phyloP scores from a whole-genome alignment of 306 rosid genomes.

The Gastrolobium bilobum region DNA sequence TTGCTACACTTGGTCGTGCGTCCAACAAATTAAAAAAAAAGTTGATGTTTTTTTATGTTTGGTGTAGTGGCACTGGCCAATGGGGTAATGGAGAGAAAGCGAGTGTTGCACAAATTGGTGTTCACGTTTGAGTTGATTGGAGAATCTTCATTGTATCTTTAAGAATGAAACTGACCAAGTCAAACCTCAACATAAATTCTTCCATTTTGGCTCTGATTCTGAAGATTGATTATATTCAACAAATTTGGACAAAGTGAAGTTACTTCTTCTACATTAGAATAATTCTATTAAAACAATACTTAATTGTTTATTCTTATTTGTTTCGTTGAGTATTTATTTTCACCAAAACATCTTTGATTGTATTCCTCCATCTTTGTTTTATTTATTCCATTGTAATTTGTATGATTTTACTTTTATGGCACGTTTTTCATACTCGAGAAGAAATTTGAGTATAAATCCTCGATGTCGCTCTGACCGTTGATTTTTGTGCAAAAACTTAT shows the following conservation, averaged over 20 bases:
- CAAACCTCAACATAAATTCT: neutral
- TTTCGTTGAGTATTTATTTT: too few relatives aligned
- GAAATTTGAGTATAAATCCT: too few relatives aligned
- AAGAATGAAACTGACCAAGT: neutral
- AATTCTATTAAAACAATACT: neutral
- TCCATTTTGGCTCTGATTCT: neutral
- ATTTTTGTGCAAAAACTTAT: too few relatives aligned
- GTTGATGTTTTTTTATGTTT: neutral
- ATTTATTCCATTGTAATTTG: too few relatives aligned
- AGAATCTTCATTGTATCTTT: neutral
- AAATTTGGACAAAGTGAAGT: neutral
- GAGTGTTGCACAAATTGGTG: constrained; percentile 5
- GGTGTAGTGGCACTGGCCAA: neutral
- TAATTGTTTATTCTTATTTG: neutral
- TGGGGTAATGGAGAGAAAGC: neutral
- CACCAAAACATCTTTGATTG: neutral
- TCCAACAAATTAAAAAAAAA: neutral
- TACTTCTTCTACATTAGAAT: neutral
- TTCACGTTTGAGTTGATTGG: neutral
- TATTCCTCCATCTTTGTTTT: neutral
- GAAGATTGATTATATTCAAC: neutral
- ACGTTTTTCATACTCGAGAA: neutral
- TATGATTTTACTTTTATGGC: too few relatives aligned
- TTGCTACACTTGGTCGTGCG: neutral
- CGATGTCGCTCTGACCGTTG: too few relatives aligned